Evolutionary conservation across 179 eudicot genomes (phyloP), one percentile per base, ranked within the genome.

Genomic region (Nepenthes alata): DNA sequence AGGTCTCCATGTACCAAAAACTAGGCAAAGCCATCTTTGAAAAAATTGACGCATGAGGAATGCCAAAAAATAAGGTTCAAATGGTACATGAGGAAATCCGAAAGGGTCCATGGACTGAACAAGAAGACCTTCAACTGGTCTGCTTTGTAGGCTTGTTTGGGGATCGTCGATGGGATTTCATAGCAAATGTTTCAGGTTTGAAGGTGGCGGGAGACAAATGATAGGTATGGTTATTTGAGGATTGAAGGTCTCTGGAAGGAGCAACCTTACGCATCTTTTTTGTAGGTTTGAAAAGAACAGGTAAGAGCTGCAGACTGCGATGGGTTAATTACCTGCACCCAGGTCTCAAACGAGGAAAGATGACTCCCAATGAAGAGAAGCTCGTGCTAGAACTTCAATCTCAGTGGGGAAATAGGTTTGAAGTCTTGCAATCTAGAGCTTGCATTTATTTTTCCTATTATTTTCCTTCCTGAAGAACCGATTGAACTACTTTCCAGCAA

Each of bases 171-270:
- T 88, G 96, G 96, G 96, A 88, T 87, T 88, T 86, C 83, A 78
- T 88, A 59, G 89, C 96, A 14, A 81, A 88, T 76, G 96, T 88
- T 75, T 86, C 96, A 88, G 96, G 96, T 88, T 88, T 86, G 96
- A 86, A 80, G 93, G 91, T 85, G 93, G 96, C 78, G 96, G 96
- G 96, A 81, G 93, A 85, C 78, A 78, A 56, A 72, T 72, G n/a
- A 66, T 70, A 75, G 94, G 86, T 80, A 84, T 69, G 85, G 66
- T 59, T 75, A 66, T 57, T 63, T 70, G 73, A 76, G 71, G 76
- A 69, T 70, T 74, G 70, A 57, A 67, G 75, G 7, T 59, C 13
- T 70, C 63, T 48, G 64, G 64, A 66, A 68, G 66, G 68, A 65
- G 72, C 72, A 63, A 37, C 35, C 66, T 53, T 71, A 48, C 68